phyloP scores from a whole-genome alignment of 371 early-diverging fungal genomes.

The Saksenaea vasiformis region DNA sequence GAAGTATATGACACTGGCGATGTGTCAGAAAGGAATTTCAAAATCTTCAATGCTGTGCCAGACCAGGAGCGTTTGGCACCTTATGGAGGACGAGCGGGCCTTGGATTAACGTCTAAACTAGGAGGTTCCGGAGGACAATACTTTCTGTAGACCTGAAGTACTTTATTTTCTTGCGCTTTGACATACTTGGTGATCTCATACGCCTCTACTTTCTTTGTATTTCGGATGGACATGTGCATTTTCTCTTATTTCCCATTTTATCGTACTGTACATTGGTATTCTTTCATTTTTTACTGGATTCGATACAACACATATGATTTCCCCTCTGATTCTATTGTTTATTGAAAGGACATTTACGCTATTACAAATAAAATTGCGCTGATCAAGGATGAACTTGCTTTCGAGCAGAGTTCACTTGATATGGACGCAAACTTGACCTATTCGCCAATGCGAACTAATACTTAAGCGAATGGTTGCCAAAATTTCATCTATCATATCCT shows the following conservation, averaged over 20 bases:
- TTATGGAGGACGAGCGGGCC: slow-evolving; percentile 19
- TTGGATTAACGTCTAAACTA: slow-evolving; percentile 24
- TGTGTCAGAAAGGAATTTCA: slow-evolving; percentile 83
- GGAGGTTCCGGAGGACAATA: slow-evolving; percentile 51
- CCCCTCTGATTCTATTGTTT: not conserved
- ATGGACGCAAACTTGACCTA: no score
- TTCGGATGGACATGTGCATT: slow-evolving; percentile 6
- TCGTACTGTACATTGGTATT: slow-evolving; percentile 6
- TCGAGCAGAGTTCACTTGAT: no score
- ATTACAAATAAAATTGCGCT: not conserved
- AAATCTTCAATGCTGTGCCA: slow-evolving; percentile 95
- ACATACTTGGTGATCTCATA: not conserved
- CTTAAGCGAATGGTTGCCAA: no score
- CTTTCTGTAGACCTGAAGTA: slow-evolving; percentile 33
- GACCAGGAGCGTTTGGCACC: slow-evolving; percentile 75
- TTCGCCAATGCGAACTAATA: not conserved
- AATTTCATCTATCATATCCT: no score
- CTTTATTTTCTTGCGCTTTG: not conserved
- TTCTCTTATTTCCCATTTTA: not conserved
- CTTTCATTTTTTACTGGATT: not conserved
- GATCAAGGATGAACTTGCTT: not conserved
- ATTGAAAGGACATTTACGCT: not conserved
- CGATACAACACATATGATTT: not conserved
- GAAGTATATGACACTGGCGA: slow-evolving; percentile 83
- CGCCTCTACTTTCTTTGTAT: not conserved